A percentile compares a stretch with the other conserved stretches of the same genome.
These are phyloP conservation scores for Microstroma glucosiphilum DNA, from an alignment of 1,284 basidiomycete genomes.

Conservation along the genomic window DNA sequence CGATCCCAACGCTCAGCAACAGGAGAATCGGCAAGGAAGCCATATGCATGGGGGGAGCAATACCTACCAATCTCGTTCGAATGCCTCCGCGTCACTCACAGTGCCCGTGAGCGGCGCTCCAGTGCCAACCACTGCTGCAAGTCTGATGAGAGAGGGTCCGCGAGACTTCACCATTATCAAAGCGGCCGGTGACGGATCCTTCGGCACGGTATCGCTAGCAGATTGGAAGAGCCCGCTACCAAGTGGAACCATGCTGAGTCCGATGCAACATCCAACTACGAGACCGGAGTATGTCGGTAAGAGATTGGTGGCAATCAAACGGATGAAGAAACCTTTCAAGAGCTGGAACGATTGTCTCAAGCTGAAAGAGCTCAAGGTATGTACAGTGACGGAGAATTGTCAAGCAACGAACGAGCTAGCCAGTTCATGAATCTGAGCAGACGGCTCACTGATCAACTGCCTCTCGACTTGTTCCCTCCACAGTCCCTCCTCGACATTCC, in stretches of 20 bases:
- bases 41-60: too few species aligned
- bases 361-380: conserved; percentile 90
- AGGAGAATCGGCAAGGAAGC: too few species aligned
- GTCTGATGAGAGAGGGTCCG: conserved; percentile 39
- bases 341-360: conserved; percentile 94
- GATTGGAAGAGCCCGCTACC: conserved; percentile 92
- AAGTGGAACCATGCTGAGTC: conserved; percentile 44
- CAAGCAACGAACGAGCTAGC: neutral
- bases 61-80: too few species aligned
- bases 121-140: conserved; percentile 35
- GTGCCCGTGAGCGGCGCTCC: too few species aligned
- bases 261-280: conserved; percentile 57
- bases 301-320: conserved; percentile 90
- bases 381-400: conserved; percentile 19
- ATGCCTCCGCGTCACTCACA: too few species aligned
- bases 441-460: neutral
- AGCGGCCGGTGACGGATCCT: conserved; percentile 46
- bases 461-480: neutral
- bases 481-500: conserved; percentile 90
- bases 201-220: conserved; percentile 95
- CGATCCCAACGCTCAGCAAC: too few species aligned
- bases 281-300: conserved; percentile 90
- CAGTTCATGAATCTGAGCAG: neutral
- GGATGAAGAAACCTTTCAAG: conserved; percentile 96
- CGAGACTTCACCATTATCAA: conserved; percentile 46